These are phyloP conservation scores for Citrullus amarus DNA, from an alignment of 306 rosid species.

Conservation along the genomic window DNA sequence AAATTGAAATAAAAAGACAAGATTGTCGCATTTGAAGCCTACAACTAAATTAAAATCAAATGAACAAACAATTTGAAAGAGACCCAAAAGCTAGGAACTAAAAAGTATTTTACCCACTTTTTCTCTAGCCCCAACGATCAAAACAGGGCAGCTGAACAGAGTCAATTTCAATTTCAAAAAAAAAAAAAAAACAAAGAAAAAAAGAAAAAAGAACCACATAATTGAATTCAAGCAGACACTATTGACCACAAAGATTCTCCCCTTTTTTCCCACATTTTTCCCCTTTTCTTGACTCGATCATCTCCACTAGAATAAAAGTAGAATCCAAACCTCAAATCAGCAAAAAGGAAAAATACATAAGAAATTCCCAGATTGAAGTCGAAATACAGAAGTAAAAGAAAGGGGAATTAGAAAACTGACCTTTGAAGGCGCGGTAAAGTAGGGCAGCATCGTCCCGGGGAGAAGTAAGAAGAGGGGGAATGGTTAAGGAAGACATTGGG, in stretches of 20 bases:
- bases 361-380: too few relatives aligned
- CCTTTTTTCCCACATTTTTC: neutral
- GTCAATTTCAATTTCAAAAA: neutral
- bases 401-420: slow-evolving; percentile 5
- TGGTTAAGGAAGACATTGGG: slow-evolving; percentile 38
- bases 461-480: slow-evolving; percentile 49
- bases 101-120: too few relatives aligned
- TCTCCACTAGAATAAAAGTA: neutral
- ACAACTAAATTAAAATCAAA: too few relatives aligned
- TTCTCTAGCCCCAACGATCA: too few relatives aligned
- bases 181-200: too few relatives aligned
- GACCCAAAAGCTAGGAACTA: too few relatives aligned
- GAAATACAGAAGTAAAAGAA: neutral
- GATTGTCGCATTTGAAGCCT: too few relatives aligned
- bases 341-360: neutral
- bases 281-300: neutral
- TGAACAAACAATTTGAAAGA: too few relatives aligned
- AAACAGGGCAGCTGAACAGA: neutral
- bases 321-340: neutral
- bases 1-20: too few relatives aligned
- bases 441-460: slow-evolving; percentile 62
- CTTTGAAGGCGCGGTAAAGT: slow-evolving; percentile 77
- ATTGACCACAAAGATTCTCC: neutral
- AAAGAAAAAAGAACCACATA: too few relatives aligned
- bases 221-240: neutral